Conservation (phyloP, 208 protist species). For the Novymonas esmeraldas region DNA sequence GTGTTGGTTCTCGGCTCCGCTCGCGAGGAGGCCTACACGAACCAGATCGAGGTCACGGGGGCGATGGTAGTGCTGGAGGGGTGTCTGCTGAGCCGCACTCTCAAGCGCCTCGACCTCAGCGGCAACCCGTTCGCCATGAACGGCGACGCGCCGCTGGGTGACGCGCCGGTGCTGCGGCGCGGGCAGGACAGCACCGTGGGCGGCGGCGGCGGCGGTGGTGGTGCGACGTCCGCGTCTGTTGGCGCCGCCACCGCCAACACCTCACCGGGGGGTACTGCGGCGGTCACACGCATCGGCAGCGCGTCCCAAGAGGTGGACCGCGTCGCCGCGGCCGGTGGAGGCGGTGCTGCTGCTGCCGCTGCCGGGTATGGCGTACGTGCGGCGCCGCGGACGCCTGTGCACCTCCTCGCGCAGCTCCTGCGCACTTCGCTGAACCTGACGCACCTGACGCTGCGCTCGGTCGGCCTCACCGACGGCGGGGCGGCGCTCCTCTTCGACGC, state of each 20-base stretch:
- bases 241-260: neutral
- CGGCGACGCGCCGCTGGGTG: constrained; percentile 1
- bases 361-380: constrained; percentile 5
- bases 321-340: neutral
- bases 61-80: constrained; percentile 75
- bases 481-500: constrained; percentile 63
- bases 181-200: too few species aligned
- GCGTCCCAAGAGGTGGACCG: neutral
- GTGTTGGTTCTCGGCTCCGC: constrained; percentile 75
- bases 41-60: constrained; percentile 62
- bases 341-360: neutral
- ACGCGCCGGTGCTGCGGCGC: too few species aligned
- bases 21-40: constrained; percentile 70
- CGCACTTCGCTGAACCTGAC: constrained; percentile 50
- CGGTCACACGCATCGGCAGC: neutral
- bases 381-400: constrained; percentile 46
- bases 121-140: constrained; percentile 54
- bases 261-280: neutral
- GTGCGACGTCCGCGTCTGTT: too few species aligned
- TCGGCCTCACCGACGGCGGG: constrained; percentile 47
- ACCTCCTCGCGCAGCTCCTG: constrained; percentile 70
- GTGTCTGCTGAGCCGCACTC: constrained; percentile 66
- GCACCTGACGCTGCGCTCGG: constrained; percentile 60
- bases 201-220: too few species aligned
- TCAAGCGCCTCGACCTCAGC: constrained; percentile 76